Evolutionary conservation across 768 basidiomycete genomes (phyloP), one percentile per base, ranked within the genome.

Genomic region (Rhodotorula taiwanensis): DNA sequence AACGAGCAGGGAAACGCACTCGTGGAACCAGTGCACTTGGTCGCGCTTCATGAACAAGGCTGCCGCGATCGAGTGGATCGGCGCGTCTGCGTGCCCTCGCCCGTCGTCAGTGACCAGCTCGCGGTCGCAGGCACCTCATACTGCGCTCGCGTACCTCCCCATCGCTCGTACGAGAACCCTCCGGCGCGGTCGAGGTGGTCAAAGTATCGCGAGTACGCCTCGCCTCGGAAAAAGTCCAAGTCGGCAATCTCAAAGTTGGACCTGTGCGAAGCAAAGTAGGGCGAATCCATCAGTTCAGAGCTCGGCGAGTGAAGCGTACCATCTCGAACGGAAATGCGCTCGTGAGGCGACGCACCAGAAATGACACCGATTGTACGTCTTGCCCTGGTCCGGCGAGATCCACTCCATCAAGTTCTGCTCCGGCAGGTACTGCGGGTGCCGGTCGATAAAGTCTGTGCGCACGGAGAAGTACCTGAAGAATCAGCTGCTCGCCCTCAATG

Each of bases 21-120:
- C 92, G 66, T 86, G 83, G 80, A 97, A 97, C 79, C 90, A 97
- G 75, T 95, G 89, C 45, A 98, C 85, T 76, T 72, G 87, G 21
- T 89, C 86, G 73, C 88, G 92, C 74, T 81, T 81, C 0, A 89
- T 86, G 69, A 97, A 89, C 11, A 98, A 79, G 0, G 93, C 87
- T 0, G 87, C 91, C 41, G 88, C 94, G 62, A 98, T 91, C 64
- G 86, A 88, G 72, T 91, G 88, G 10, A 91, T 83, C 0, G 88
- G 88, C 2, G 93, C 94, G 77, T 95, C 49, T 33, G 50, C n/a
- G n/a, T n/a, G 2, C 15, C 28, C 3, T 16, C 14, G 31, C n/a
- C 23, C 2, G 8, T 49, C 47, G 10, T 8, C 20, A 47, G 27
- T 48, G n/a, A n/a, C n/a, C n/a, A n/a, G n/a, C n/a, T n/a, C n/a